Base-by-base conservation (phyloP, 306 rosid genomes). In the Lotus japonicus region DNA sequence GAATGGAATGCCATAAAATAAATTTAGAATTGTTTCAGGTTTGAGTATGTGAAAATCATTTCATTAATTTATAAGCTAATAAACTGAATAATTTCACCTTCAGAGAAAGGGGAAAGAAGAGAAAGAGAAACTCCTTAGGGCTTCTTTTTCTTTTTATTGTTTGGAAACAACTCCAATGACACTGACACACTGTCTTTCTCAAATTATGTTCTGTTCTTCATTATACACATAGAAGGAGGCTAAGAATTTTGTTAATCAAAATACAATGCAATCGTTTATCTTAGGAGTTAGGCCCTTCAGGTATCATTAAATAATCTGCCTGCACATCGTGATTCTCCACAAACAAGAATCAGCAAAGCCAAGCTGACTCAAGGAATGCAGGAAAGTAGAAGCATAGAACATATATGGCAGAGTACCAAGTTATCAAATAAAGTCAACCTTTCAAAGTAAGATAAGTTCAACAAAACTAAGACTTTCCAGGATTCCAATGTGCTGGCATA, bases 211-310 rank as follows among this genome's bases (percentile, higher is more conserved):
- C 49, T 28, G 13, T 43, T 58, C 49, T 54, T 14, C 12, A 64
- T 38, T n/a, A 38, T 50, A n/a, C 52, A 64, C 16, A 53, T n/a
- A 28, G 46, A 41, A 28, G 54, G 4, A 54, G 33, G 28, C 28
- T 16, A 11, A 5, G 18, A 73, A 64, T 64, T 73, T 64, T 28
- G 23, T 42, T 31, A 36, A 35, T 51, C 57, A 66, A 38, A 74
- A 74, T 48, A 55, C 36, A 58, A 64, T 54, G 77, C 12, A 53
- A 73, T 55, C 48, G 45, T 54, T 73, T 41, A 43, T 12, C 51
- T 53, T 15, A 21, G 23, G 23, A 21, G 23, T 21, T 26, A 33
- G 56, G 16, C 53, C 61, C 31, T 53, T 61, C 26, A 11, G 35
- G 18, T 60, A 23, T 45, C 39, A 52, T 56, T 18, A 46, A 14